A percentile compares a stretch with the other conserved stretches of the same genome.
These are phyloP conservation scores for Huntiella decipiens DNA, from an alignment of 2,329 filamentous ascomycete genomes.

Conservation along the genomic window DNA sequence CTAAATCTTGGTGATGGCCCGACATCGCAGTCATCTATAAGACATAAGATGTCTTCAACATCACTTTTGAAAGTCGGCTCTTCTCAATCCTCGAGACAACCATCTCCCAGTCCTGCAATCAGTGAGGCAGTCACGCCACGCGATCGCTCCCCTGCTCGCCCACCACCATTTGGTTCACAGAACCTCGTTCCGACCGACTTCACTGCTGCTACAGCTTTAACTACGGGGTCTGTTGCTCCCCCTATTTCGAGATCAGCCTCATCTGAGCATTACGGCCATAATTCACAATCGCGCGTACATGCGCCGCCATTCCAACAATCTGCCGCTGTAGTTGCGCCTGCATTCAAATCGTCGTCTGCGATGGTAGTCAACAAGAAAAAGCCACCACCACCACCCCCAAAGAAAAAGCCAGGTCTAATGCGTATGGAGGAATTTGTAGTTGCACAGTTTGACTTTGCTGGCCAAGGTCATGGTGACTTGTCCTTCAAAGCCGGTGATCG, in stretches of 20 bases:
- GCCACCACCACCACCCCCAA: conserved; percentile 17
- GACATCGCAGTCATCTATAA: conserved; percentile 5
- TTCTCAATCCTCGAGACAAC: neutral
- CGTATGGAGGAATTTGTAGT: conserved; percentile 40
- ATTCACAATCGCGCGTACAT: conserved; percentile 7
- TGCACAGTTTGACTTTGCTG: conserved; percentile 57
- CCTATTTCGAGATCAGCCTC: conserved; percentile 4
- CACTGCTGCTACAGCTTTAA: conserved; percentile 7
- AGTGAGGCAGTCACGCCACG: conserved; percentile 1
- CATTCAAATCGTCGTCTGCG: neutral
- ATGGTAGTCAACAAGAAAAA: conserved; percentile 6
- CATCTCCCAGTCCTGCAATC: conserved; percentile 1
- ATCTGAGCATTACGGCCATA: conserved; percentile 9
- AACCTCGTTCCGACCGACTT: conserved; percentile 11
- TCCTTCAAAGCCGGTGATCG: conserved; percentile 58
- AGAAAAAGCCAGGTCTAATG: conserved; percentile 54
- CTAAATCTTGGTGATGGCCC: conserved; percentile 6
- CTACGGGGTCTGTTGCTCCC: neutral
- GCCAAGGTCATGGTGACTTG: conserved; percentile 50
- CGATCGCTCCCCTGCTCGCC: conserved; percentile 3
- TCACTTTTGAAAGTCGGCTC: neutral
- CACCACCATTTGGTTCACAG: conserved; percentile 5
- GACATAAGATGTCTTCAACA: neutral
- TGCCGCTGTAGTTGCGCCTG: neutral
- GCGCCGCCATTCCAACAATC: conserved; percentile 4